Percentiles rank a stretch among this genome's conserved stretches.
Conservation (phyloP, 108 stramenopile genomes). For the Chaetoceros tenuissimus region DNA sequence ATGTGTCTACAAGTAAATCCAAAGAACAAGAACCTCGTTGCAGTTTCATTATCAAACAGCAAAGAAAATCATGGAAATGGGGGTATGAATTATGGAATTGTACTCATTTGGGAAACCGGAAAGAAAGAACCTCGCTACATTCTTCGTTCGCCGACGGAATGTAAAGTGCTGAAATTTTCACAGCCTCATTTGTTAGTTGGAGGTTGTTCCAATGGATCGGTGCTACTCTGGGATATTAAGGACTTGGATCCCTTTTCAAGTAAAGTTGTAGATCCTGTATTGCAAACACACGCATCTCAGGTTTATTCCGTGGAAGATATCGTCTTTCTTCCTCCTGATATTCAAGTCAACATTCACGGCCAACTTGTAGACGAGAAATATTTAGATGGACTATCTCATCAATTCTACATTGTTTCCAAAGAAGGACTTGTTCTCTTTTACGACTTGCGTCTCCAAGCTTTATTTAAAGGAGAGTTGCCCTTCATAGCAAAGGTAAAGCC, state of each 20-base stretch:
- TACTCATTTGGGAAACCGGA: neutral
- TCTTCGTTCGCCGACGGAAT: neutral
- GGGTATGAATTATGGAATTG: neutral
- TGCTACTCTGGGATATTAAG: neutral
- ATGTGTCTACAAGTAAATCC: neutral
- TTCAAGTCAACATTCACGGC: neutral
- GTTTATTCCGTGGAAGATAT: neutral
- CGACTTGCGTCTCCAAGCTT: constrained; percentile 39
- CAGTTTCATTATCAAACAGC: neutral
- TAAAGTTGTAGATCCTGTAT: neutral
- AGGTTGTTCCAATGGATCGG: neutral
- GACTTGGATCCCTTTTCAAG: neutral
- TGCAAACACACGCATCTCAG: neutral
- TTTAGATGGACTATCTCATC: constrained; percentile 21
- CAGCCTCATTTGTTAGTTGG: neutral
- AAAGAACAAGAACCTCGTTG: neutral
- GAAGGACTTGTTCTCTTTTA: constrained; percentile 50
- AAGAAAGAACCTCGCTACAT: neutral
- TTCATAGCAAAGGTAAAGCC: constrained; percentile 19
- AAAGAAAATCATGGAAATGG: neutral
- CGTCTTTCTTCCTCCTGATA: neutral
- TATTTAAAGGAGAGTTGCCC: constrained; percentile 10
- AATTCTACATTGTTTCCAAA: constrained; percentile 49
- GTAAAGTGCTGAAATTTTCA: neutral
- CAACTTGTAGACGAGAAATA: constrained; percentile 2